Evolutionary conservation across 192 early-diverging fungal genomes (phyloP).

Genomic region (Coemansia sp.): DNA sequence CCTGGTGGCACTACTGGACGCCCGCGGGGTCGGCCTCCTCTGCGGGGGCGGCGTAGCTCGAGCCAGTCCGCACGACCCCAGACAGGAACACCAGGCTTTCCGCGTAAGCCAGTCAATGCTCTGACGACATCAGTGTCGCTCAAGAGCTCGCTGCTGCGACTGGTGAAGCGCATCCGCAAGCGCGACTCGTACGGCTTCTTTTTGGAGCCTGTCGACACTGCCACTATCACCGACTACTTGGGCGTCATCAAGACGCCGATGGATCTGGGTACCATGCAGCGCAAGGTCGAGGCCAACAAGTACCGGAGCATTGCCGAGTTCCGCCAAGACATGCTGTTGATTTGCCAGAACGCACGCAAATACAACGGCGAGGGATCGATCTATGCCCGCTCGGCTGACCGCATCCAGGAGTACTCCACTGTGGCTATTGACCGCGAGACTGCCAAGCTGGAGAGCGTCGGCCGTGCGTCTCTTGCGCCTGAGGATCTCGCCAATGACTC

Average conservation of each 20-base stretch:
- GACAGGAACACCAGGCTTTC: neutral
- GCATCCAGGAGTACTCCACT: conserved; percentile 69
- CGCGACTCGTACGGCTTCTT: conserved; percentile 90
- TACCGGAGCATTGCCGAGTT: conserved; percentile 77
- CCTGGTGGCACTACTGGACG: conserved; percentile 9
- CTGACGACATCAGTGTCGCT: conserved; percentile 56
- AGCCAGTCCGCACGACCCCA: conserved; percentile 12
- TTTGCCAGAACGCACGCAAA: conserved; percentile 78
- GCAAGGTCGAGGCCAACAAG: conserved; percentile 65
- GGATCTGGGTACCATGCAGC: conserved; percentile 90
- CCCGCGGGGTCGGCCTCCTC: conserved; percentile 44
- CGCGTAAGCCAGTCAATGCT: conserved; percentile 16
- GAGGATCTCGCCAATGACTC: conserved; percentile 14
- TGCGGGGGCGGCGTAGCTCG: conserved; percentile 32
- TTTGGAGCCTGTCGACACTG: conserved; percentile 81
- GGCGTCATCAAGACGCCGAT: conserved; percentile 82
- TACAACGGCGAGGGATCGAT: conserved; percentile 85
- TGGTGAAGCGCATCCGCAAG: conserved; percentile 70
- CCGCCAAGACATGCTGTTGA: conserved; percentile 74
- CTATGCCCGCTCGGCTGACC: conserved; percentile 83
- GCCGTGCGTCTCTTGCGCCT: conserved; percentile 27
- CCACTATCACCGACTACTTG: conserved; percentile 78
- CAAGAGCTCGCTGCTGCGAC: conserved; percentile 64
- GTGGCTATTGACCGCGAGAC: conserved; percentile 72
- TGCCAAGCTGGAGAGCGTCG: conserved; percentile 45